Evolutionary conservation across 345 rosid species (phyloP).

Genomic region (Hevea brasiliensis): DNA sequence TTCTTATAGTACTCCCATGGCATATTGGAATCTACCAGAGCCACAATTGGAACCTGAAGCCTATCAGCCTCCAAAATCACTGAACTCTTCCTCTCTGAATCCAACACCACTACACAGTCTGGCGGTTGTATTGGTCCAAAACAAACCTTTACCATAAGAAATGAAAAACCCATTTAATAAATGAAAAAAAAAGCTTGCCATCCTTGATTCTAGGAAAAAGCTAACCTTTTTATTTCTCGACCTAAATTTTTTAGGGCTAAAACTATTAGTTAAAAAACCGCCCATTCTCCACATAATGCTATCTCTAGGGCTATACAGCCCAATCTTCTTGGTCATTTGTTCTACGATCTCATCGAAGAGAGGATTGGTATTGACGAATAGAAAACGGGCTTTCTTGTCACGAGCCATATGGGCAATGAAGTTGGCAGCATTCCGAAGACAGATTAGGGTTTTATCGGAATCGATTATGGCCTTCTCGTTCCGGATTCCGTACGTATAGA

Average conservation of each 20-base stretch:
- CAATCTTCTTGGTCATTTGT: conserved; percentile 73
- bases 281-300: conserved; percentile 71
- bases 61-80: conserved; percentile 72
- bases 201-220: background rate
- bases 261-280: conserved; percentile 82
- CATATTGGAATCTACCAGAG: conserved; percentile 76
- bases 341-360: conserved; percentile 79
- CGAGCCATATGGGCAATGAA: conserved; percentile 71
- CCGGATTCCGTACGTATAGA: conserved; percentile 69
- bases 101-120: conserved; percentile 86
- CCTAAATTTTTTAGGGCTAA: conserved; percentile 87
- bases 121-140: conserved; percentile 83
- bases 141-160: conserved; percentile 40
- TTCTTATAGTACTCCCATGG: conserved; percentile 74
- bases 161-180: background rate
- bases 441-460: conserved; percentile 82
- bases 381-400: conserved; percentile 51
- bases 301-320: conserved; percentile 59
- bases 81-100: conserved; percentile 85
- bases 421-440: conserved; percentile 80
- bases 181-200: background rate
- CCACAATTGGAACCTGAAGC: conserved; percentile 87
- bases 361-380: conserved; percentile 92
- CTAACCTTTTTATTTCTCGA: conserved; percentile 71
- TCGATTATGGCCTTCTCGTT: conserved; percentile 68